phyloP scores from a whole-genome alignment of 768 basidiomycete genomes.

The Leucocoprinus birnbaumii region DNA sequence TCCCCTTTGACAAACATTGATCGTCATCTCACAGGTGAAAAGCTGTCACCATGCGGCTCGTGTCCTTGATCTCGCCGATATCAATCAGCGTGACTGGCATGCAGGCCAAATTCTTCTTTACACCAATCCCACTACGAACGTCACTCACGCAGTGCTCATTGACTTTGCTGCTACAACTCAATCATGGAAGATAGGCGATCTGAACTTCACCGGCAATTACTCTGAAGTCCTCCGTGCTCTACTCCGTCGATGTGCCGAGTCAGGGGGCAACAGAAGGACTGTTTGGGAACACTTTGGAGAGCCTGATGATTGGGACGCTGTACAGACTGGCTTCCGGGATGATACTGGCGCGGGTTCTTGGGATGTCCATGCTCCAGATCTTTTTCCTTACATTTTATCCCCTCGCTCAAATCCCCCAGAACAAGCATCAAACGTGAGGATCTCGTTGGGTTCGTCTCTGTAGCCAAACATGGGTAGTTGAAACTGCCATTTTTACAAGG shows the following conservation, averaged over 20 bases:
- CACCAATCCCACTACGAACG: slow-evolving; percentile 12
- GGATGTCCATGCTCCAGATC: too few relatives aligned
- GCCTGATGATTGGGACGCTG: slow-evolving; percentile 11
- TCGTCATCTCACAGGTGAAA: slow-evolving; percentile 14
- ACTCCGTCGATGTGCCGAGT: not conserved
- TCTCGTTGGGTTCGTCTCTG: too few relatives aligned
- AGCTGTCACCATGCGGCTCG: slow-evolving; percentile 20
- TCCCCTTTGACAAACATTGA: not conserved
- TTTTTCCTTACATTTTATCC: slow-evolving; percentile 1
- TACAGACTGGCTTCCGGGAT: not conserved
- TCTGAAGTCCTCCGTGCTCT: not conserved
- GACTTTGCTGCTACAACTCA: slow-evolving; percentile 17
- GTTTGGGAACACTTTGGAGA: slow-evolving; percentile 7
- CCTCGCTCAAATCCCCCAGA: too few relatives aligned
- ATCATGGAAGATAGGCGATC: slow-evolving; percentile 13
- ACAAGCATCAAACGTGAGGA: too few relatives aligned
- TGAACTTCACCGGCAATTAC: slow-evolving; percentile 14
- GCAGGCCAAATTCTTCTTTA: slow-evolving; percentile 14
- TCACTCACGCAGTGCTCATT: slow-evolving; percentile 16
- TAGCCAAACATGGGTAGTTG: too few relatives aligned
- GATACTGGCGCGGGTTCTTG: not conserved
- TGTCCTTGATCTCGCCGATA: slow-evolving; percentile 20
- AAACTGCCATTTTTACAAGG: too few relatives aligned
- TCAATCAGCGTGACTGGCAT: slow-evolving; percentile 23
- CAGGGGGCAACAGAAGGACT: not conserved